Percentiles rank a stretch among this genome's conserved stretches.
These are phyloP conservation scores for Kitagawia praeruptora DNA, from an alignment of 129 eudicot genomes.

Conservation along the genomic window DNA sequence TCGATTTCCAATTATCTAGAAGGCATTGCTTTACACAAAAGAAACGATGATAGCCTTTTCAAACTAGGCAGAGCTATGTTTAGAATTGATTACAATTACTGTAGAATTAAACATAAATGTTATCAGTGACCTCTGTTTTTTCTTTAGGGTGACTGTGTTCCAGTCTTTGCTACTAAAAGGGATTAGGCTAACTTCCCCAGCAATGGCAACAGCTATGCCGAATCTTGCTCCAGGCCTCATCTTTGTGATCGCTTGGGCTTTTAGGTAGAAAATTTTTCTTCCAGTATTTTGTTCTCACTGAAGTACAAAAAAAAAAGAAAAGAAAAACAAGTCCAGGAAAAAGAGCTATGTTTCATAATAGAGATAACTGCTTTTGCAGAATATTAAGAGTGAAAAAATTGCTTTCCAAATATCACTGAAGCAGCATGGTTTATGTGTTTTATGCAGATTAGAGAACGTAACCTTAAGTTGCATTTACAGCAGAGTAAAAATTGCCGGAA, in stretches of 20 bases:
- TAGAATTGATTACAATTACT: background rate
- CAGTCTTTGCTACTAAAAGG: constrained; percentile 49
- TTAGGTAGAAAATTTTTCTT: constrained; percentile 22
- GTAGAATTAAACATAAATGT: background rate
- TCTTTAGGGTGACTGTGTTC: constrained; percentile 53
- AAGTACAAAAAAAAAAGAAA: background rate
- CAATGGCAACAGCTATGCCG: constrained; percentile 77
- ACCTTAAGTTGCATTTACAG: constrained; percentile 46
- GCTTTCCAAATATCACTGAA: background rate
- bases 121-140: background rate
- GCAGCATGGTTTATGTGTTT: background rate
- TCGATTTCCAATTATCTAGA: too few species aligned
- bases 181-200: constrained; percentile 50
- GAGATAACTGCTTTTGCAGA: background rate
- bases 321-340: background rate
- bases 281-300: background rate
- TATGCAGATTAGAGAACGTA: constrained; percentile 51
- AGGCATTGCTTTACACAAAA: too few species aligned
- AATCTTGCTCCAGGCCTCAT: constrained; percentile 71
- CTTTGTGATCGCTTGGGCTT: constrained; percentile 58
- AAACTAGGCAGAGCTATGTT: background rate
- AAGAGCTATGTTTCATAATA: background rate
- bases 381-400: background rate
- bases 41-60: too few species aligned
- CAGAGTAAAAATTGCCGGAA: constrained; percentile 48